These are phyloP conservation scores for Fusarium sambucinum DNA, from an alignment of 2,329 filamentous ascomycete genomes.

Conservation along the genomic window DNA sequence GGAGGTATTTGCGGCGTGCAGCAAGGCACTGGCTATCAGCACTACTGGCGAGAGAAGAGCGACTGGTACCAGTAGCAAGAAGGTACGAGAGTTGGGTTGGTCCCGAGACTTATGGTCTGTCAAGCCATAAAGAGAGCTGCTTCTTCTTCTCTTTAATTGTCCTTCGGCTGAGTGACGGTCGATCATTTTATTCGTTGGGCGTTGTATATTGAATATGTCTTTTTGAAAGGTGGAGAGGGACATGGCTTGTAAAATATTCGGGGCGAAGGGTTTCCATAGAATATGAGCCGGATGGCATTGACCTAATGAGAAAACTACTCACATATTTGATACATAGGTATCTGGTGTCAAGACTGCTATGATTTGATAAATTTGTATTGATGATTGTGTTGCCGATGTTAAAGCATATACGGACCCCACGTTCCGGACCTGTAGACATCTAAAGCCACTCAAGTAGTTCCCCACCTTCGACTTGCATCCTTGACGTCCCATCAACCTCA, in stretches of 20 bases:
- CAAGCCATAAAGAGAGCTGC: conserved; percentile 46
- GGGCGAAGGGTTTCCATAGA: conserved; percentile 20
- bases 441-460: conserved; percentile 6
- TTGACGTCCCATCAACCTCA: conserved; percentile 10
- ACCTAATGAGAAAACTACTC: conserved; percentile 14
- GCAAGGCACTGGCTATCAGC: conserved; percentile 74
- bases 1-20: conserved; percentile 80
- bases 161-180: not conserved
- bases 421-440: conserved; percentile 10
- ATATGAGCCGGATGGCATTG: conserved; percentile 6
- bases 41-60: conserved; percentile 67
- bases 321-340: not conserved
- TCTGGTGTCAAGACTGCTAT: not conserved
- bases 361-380: not conserved
- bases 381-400: not conserved
- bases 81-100: conserved; percentile 72
- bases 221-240: conserved; percentile 17
- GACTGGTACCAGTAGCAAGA: conserved; percentile 65
- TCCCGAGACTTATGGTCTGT: conserved; percentile 72
- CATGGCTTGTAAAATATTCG: conserved; percentile 36
- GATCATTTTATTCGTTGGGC: conserved; percentile 18
- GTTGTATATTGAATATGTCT: conserved; percentile 26
- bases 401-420: conserved; percentile 24
- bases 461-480: conserved; percentile 27
- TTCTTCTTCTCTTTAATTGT: conserved; percentile 4